These are phyloP conservation scores for Monosporascus cannonballus DNA, from an alignment of 2,329 filamentous ascomycete genomes.

Conservation along the genomic window DNA sequence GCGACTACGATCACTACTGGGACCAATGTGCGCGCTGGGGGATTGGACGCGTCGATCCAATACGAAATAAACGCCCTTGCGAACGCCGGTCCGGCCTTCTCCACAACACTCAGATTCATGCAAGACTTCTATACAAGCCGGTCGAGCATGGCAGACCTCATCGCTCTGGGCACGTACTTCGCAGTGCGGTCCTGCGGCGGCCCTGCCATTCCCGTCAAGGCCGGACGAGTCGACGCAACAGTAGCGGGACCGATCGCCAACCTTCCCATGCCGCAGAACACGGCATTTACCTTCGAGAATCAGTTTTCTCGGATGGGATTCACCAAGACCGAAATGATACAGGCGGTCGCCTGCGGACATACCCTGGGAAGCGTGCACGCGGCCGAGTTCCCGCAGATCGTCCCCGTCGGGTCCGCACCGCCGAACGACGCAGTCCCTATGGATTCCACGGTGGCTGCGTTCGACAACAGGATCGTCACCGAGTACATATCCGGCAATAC, in stretches of 20 bases:
- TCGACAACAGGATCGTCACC: slow-evolving; percentile 51
- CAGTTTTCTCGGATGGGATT: slow-evolving; percentile 56
- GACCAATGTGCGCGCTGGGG: slow-evolving; percentile 32
- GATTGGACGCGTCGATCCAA: slow-evolving; percentile 54
- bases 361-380: slow-evolving; percentile 54
- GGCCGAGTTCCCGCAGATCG: slow-evolving; percentile 46
- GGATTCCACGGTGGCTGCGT: slow-evolving; percentile 41
- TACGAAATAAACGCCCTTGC: slow-evolving; percentile 51
- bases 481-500: slow-evolving; percentile 51
- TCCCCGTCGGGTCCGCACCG: slow-evolving; percentile 35
- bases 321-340: slow-evolving; percentile 50
- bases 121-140: slow-evolving; percentile 44
- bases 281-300: slow-evolving; percentile 41
- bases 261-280: slow-evolving; percentile 55
- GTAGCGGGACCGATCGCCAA: slow-evolving; percentile 35
- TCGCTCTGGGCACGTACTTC: slow-evolving; percentile 52
- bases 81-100: slow-evolving; percentile 51
- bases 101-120: slow-evolving; percentile 47
- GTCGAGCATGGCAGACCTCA: slow-evolving; percentile 50
- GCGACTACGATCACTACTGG: slow-evolving; percentile 42
- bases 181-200: slow-evolving; percentile 55
- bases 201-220: slow-evolving; percentile 44
- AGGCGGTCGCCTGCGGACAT: slow-evolving; percentile 55
- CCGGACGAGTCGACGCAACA: slow-evolving; percentile 50
- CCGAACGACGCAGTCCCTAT: slow-evolving; percentile 38